Conservation (phyloP, 371 early-diverging fungal genomes). For the Mucor plumbeus region DNA sequence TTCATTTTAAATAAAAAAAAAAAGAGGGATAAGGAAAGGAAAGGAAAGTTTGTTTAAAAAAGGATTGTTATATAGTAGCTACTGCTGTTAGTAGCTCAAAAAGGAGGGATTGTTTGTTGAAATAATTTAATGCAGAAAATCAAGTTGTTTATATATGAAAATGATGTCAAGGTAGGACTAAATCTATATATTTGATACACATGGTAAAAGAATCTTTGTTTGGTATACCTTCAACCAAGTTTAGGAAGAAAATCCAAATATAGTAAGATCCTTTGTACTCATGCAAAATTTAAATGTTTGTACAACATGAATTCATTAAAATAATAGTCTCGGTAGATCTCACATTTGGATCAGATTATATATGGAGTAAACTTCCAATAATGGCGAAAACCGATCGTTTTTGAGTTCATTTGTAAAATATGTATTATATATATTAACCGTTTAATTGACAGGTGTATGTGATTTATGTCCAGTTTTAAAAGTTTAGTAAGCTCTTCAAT, state of each 20-base stretch:
- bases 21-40: conserved; percentile 8
- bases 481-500: background rate
- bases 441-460: too few relatives aligned
- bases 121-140: background rate
- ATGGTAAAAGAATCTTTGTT: conserved; percentile 15
- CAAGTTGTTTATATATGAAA: conserved; percentile 12
- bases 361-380: conserved; percentile 14
- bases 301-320: conserved; percentile 7
- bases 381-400: background rate
- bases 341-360: conserved; percentile 5
- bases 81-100: background rate
- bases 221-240: conserved; percentile 13
- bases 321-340: background rate
- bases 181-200: background rate
- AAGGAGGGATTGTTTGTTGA: conserved; percentile 5
- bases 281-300: background rate
- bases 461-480: too few relatives aligned
- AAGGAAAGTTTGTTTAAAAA: background rate
- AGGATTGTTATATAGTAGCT: background rate
- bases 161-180: background rate
- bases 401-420: background rate
- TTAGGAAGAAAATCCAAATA: conserved; percentile 23
- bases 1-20: conserved; percentile 22
- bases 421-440: background rate
- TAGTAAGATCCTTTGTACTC: conserved; percentile 4